Evolutionary conservation across 306 rosid species (phyloP).

Genomic region (Gastrolobium villosum): DNA sequence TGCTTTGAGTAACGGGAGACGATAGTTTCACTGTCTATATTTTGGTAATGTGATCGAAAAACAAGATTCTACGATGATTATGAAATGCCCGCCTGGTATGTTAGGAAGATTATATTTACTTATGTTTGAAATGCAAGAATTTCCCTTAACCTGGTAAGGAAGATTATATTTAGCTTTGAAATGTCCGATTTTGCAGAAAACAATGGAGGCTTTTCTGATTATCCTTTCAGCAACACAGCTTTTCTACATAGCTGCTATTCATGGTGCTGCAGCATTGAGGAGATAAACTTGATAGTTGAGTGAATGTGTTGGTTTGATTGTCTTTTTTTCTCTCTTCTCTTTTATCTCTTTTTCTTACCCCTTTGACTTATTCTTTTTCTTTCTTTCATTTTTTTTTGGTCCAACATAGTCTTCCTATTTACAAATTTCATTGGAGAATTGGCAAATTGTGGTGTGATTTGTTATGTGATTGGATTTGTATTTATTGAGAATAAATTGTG

Average conservation of each 20-base stretch:
- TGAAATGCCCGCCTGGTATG: conserved; percentile 83
- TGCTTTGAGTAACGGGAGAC: background rate
- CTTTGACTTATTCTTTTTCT: conserved; percentile 12
- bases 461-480: conserved; percentile 56
- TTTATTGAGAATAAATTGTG: conserved; percentile 43
- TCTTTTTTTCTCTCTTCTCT: background rate
- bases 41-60: background rate
- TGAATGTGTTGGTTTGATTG: conserved; percentile 43
- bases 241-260: conserved; percentile 79
- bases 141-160: background rate
- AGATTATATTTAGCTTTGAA: too few species aligned
- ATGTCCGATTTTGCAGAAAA: conserved; percentile 65
- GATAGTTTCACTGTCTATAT: background rate
- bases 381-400: background rate
- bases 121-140: background rate
- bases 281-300: conserved; percentile 44
- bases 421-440: conserved; percentile 36
- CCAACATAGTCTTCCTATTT: conserved; percentile 15
- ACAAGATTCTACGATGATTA: background rate
- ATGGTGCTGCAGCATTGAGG: conserved; percentile 53
- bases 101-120: conserved; percentile 9
- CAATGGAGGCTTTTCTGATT: conserved; percentile 93
- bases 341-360: background rate
- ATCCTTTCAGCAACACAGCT: conserved; percentile 93
- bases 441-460: conserved; percentile 53